Evolutionary conservation across 2,329 filamentous ascomycete genomes (phyloP), one percentile per base, ranked within the genome.

Genomic region (Colletotrichum euphorbiae): DNA sequence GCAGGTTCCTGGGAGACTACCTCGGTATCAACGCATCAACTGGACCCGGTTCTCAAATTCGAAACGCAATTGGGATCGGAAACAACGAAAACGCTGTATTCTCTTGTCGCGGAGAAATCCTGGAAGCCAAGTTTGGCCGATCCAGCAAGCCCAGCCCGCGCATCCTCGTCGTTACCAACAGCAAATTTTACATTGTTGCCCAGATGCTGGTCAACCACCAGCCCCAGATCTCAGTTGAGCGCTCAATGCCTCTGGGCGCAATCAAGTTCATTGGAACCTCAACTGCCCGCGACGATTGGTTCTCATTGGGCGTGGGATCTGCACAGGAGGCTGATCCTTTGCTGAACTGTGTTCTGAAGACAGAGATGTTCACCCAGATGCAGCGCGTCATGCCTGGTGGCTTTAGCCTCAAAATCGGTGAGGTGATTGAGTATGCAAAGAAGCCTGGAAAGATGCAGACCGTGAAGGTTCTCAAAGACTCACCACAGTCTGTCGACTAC

Each of bases 331-430:
- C 96, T 0, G 96, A 99, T 78, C 94, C 96, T n/a, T 85, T 99
- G 21, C 80, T 99, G 75, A 97, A 91, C 80, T 99, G 96, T 76
- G 83, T 98, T 19, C 90, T 99, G 79, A 99, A 99, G 84, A 99
- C 96, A 0, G 96, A 99, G 76, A 90, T 99, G 80, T 97, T 98
- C 76, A 97, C 95, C 0, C 94, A 98, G 71, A 90, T 99, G 82
- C 89, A 91, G 76, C 90, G 89, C 57, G 89, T 90, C 59, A 92
- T 97, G 80, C 90, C 92, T 3, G 93, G 92, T 8, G 90, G 92
- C 9, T 87, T 97, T 76, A 93, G 90, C 76, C 81, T 99, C 54
- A 93, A 92, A 80, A 91, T 98, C 70, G 89, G 84, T n/a, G 91
- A 96, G 31, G 86, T 85, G 67, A 94, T 99, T 73, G 93, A 97